Base-by-base conservation (phyloP, 1,284 basidiomycete species). In the Tremellales sp. region DNA sequence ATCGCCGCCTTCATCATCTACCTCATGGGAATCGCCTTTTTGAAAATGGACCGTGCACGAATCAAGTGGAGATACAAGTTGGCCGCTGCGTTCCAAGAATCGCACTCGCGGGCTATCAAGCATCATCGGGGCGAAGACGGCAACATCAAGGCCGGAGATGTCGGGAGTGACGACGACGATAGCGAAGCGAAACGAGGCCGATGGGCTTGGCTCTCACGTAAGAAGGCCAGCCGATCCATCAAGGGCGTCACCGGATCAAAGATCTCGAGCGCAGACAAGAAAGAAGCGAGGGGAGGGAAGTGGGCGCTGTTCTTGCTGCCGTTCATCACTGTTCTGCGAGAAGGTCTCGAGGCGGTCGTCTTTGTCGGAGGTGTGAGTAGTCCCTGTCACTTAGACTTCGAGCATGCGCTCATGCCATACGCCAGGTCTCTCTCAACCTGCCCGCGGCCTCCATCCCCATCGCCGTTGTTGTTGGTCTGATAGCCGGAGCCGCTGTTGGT, bases 1-100 rank as follows among this genome's bases (percentile, higher is more conserved):
- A 78, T 95, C 55, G 91, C 91, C 0, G 72, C 82, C 7, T 52
- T 89, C 60, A 82, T 94, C 79, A 92, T 95, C 59, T 83, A 84
- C 61, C 70, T 82, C 56, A 87, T 88, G 84, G 85, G 84, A 12
- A 65, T 87, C 31, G 81, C 83, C 14, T 86, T 87, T 80, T 77
- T 86, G 58, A 71, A 69, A 50, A 72, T 74, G 71, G 71, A 74
- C 60, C 76, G 78, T 56, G 85, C 90, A 10, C 87, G 89, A 66
- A 79, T 84, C 19, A 89, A 88, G 71, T 97, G 91, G 92, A 81
- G 87, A 53, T 73, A 88, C 63, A 94, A 93, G 76, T 81, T 97
- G 40, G 78, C 82, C 48, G 77, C 77, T 27, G 85, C 90, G 0
- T 93, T 94, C 71, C 79, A 82, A 35, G 76, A 77, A 24, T 57